Evolutionary conservation across 306 rosid genomes (phyloP), one percentile per base, ranked within the genome.

Genomic region (Cucurbita ficifolia): DNA sequence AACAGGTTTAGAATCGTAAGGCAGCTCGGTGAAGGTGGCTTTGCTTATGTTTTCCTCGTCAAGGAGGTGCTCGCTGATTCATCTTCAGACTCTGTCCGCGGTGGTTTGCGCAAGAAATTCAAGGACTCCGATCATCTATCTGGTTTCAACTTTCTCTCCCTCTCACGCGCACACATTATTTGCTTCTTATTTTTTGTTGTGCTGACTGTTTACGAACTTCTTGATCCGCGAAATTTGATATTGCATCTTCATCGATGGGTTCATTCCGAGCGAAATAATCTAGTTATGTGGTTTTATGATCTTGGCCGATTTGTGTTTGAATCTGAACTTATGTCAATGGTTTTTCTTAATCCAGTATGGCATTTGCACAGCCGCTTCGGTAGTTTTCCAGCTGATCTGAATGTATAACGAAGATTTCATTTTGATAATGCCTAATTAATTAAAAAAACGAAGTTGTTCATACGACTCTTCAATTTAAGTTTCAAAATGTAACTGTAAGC

Each of bases 11-110:
- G 82, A 76, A 79, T 95, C 83, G 78, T 95, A 21, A 81, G 96
- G 82, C 96, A 91, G 88, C 99, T 95, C 75, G 99, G 96, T 2
- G 99, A 95, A 85, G 99, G 99, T 54, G 99, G 96, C n/a, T 91
- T 91, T 82, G 95, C 99, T 62, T 91, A 63, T 36, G 97, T 91
- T 58, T 95, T 70, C 78, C 79, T 95, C 68, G 96, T 95, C 80
- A 91, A 88, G 86, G 99, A 91, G 85, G 75, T 83, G 10, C 73
- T 76, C 64, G 5, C 89, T 8, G 96, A 89, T 58, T 78, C 83
- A 16, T 70, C 83, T 49, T 57, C 85, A 4, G 61, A 85, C 48
- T 14, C 87, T 46, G 78, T 81, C 60, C 49, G 76, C 18, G 80
- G 79, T 55, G 91, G 90, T 51, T 78, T 95, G 54, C 83, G 91